phyloP scores from a whole-genome alignment of 345 rosid genomes.

The Psidium guajava region DNA sequence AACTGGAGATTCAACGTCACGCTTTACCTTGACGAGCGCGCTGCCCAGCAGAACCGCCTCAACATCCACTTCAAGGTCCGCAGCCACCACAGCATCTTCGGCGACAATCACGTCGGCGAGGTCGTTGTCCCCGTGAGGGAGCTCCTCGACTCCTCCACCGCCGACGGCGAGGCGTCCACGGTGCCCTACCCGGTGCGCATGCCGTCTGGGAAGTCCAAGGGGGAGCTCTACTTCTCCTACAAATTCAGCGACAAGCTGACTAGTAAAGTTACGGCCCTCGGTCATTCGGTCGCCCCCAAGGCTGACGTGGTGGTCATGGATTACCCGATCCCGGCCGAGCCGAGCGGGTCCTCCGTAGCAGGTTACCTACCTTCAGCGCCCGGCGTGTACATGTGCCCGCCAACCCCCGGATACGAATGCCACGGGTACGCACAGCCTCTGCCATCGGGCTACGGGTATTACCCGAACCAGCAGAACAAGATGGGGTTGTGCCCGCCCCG shows the following conservation, averaged over 20 bases:
- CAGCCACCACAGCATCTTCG: slow-evolving; percentile 45
- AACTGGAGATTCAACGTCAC: slow-evolving; percentile 23
- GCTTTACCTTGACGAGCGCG: slow-evolving; percentile 30
- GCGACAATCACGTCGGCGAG: slow-evolving; percentile 56
- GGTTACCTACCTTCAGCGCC: background rate
- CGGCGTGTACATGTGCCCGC: slow-evolving; percentile 9
- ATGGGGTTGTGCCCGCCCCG: too few relatives aligned
- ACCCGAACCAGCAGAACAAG: background rate
- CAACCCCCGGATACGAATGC: slow-evolving; percentile 8
- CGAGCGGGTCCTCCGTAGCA: background rate
- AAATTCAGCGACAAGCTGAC: slow-evolving; percentile 24
- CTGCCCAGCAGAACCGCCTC: slow-evolving; percentile 39
- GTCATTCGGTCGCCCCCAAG: too few relatives aligned
- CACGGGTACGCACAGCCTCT: too few relatives aligned
- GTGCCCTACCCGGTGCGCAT: slow-evolving; percentile 49
- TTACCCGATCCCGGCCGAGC: slow-evolving; percentile 11
- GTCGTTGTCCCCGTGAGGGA: slow-evolving; percentile 65
- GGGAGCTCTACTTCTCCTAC: slow-evolving; percentile 50
- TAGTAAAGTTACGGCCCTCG: background rate
- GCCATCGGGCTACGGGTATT: slow-evolving; percentile 24
- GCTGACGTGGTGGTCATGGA: slow-evolving; percentile 1
- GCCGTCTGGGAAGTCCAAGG: slow-evolving; percentile 59
- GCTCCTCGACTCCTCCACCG: slow-evolving; percentile 27
- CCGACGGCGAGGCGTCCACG: background rate
- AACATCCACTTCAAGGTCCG: slow-evolving; percentile 39